phyloP scores from a whole-genome alignment of 73 alveolate genomes.

The Paramecium biaurelia region DNA sequence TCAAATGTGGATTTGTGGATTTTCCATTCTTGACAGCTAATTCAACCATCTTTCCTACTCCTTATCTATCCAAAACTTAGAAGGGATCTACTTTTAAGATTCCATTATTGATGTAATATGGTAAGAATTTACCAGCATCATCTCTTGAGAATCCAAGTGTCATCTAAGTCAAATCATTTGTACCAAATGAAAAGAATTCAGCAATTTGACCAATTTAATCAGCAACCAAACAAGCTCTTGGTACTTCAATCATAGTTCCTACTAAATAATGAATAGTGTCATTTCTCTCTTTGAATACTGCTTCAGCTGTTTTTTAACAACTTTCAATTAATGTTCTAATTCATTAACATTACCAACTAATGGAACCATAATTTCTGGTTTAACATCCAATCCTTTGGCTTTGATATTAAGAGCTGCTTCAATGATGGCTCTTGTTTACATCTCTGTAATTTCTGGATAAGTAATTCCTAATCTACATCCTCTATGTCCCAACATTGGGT shows the following conservation, averaged over 20 bases:
- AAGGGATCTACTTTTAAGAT: slow-evolving; percentile 75
- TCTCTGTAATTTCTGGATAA: slow-evolving; percentile 82
- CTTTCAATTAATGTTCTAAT: slow-evolving; percentile 60
- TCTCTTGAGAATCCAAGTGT: slow-evolving; percentile 83
- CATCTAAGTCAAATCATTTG: slow-evolving; percentile 81
- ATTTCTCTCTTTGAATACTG: slow-evolving; percentile 63
- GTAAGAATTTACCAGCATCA: slow-evolving; percentile 74
- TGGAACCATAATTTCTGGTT: slow-evolving; percentile 84
- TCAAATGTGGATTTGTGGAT: slow-evolving; percentile 62
- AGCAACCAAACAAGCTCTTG: slow-evolving; percentile 75
- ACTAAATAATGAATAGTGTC: slow-evolving; percentile 60
- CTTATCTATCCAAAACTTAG: slow-evolving; percentile 72
- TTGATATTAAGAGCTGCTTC: slow-evolving; percentile 78
- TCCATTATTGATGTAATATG: slow-evolving; percentile 68
- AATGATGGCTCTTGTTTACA: slow-evolving; percentile 83
- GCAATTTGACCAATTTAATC: slow-evolving; percentile 73
- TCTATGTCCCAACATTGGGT: slow-evolving; percentile 86
- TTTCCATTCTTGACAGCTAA: slow-evolving; percentile 70
- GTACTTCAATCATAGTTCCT: slow-evolving; percentile 82
- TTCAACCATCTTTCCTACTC: slow-evolving; percentile 79
- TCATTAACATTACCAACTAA: slow-evolving; percentile 71
- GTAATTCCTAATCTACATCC: slow-evolving; percentile 86
- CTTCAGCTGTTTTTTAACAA: slow-evolving; percentile 69
- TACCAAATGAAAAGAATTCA: slow-evolving; percentile 84
- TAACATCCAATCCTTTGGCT: slow-evolving; percentile 65